phyloP scores from a whole-genome alignment of 129 eudicot genomes.

The Dittrichia graveolens region DNA sequence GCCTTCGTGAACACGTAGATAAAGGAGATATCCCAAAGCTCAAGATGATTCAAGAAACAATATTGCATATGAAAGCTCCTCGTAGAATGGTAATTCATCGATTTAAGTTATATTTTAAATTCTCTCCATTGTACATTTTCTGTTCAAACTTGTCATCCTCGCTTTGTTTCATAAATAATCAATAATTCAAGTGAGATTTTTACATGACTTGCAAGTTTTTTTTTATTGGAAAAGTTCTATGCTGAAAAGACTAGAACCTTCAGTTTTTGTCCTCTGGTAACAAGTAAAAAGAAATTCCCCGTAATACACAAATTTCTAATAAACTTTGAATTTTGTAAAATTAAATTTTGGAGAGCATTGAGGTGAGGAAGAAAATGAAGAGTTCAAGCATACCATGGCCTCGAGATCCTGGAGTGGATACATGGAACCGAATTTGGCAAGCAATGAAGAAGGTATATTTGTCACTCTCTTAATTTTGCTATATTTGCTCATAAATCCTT shows the following conservation, averaged over 20 bases:
- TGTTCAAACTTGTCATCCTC: neutral
- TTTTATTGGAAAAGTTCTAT: neutral
- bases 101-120: slow-evolving; percentile 7
- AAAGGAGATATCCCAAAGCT: slow-evolving; percentile 48
- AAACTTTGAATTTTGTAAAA: neutral
- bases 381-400: slow-evolving; percentile 54
- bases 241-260: slow-evolving; percentile 8
- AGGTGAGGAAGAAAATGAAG: slow-evolving; percentile 58
- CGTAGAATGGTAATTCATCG: slow-evolving; percentile 43
- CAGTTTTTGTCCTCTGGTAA: too few relatives aligned
- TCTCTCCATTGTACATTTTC: neutral
- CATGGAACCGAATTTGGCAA: slow-evolving; percentile 53
- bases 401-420: slow-evolving; percentile 37
- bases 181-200: slow-evolving; percentile 1
- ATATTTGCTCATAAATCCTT: neutral
- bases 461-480: neutral
- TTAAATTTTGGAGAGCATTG: slow-evolving; percentile 37
- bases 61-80: slow-evolving; percentile 53
- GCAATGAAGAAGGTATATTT: slow-evolving; percentile 44
- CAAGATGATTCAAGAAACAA: slow-evolving; percentile 40
- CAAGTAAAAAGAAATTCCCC: too few relatives aligned
- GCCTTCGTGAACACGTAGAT: slow-evolving; percentile 35
- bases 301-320: slow-evolving; percentile 7
- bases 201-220: neutral
- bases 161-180: neutral